Evolutionary conservation across 139 green algal species (phyloP), one percentile per base, ranked within the genome.

Genomic region (Mychonastes homosphaera): DNA sequence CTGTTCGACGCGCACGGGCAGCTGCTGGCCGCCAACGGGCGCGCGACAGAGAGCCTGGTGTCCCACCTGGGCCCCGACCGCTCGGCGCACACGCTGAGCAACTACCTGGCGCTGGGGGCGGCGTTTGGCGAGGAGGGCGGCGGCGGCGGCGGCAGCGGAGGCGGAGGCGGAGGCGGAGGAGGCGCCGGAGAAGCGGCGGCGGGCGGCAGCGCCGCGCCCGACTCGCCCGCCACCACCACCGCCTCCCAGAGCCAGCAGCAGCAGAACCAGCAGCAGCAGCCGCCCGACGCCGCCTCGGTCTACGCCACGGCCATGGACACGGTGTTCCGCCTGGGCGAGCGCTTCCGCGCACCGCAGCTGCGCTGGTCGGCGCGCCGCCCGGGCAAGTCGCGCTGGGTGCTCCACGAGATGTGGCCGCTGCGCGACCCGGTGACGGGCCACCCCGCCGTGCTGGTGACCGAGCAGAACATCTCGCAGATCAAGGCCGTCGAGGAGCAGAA

Each of bases 391-490:
- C 70, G 75, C 34, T 82, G 75, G 75, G 75, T 82, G 47, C 70
- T 82, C 45, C 76, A 75, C 47, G 75, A 83, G 58, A 79, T 83
- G 69, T 83, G 75, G 75, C 64, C 67, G 4, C 67, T 76, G 40
- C 65, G 46, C 2, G 75, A 83, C 62, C 75, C 75, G 13, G 66
- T 79, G 29, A 74, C 62, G 30, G 67, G 64, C 47, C 33, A 66
- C 50, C 59, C 58, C 21, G 71, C 70, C 4, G 62, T 79, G 33
- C 68, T 82, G 44, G 64, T 82, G 16, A 79, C 69, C 26, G 75
- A 82, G 44, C 75, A 82, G 56, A 82, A 82, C 67, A 82, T 82
- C 41, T 72, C 75, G 23, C 69, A 84, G 68, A 74, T 82, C 32
- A 78, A 82, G 56, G 52, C 70, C 4, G 61, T 77, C 48, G 67